A percentile compares a stretch with the other conserved stretches of the same genome.
phyloP scores from a whole-genome alignment of 225 moss, liverwort and hornwort genomes.

The Anthoceros angustus region DNA sequence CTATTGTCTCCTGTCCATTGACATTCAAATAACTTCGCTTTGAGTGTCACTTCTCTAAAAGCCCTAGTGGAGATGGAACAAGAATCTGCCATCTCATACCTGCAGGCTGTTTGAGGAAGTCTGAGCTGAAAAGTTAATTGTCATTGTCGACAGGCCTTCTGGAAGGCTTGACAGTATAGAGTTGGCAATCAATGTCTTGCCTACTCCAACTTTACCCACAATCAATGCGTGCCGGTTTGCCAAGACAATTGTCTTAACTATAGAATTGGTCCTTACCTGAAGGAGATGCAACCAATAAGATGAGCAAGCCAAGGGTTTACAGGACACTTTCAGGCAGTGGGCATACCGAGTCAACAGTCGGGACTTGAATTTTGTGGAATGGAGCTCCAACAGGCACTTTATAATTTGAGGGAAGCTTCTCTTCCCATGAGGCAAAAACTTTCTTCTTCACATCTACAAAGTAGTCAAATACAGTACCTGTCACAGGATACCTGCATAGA shows the following conservation, averaged over 20 bases:
- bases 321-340: not conserved
- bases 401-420: slow-evolving; percentile 50
- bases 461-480: slow-evolving; percentile 60
- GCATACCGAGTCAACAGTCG: slow-evolving; percentile 57
- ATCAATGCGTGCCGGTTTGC: slow-evolving; percentile 43
- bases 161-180: slow-evolving; percentile 43
- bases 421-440: slow-evolving; percentile 52
- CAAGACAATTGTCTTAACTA: slow-evolving; percentile 38
- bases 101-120: slow-evolving; percentile 73
- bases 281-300: not conserved
- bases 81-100: slow-evolving; percentile 11
- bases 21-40: not conserved
- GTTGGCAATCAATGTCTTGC: slow-evolving; percentile 59
- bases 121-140: slow-evolving; percentile 74
- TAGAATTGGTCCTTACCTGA: slow-evolving; percentile 48
- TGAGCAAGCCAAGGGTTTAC: not conserved
- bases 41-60: too few relatives aligned
- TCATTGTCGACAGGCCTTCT: slow-evolving; percentile 55
- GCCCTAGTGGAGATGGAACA: too few relatives aligned
- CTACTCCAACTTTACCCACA: slow-evolving; percentile 64
- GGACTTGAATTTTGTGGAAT: slow-evolving; percentile 71
- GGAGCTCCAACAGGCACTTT: slow-evolving; percentile 57
- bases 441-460: slow-evolving; percentile 51
- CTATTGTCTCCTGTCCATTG: slow-evolving; percentile 44
- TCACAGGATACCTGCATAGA: slow-evolving; percentile 44